phyloP scores from a whole-genome alignment of 352 stramenopile species.

The Aphanomyces euteiches region DNA sequence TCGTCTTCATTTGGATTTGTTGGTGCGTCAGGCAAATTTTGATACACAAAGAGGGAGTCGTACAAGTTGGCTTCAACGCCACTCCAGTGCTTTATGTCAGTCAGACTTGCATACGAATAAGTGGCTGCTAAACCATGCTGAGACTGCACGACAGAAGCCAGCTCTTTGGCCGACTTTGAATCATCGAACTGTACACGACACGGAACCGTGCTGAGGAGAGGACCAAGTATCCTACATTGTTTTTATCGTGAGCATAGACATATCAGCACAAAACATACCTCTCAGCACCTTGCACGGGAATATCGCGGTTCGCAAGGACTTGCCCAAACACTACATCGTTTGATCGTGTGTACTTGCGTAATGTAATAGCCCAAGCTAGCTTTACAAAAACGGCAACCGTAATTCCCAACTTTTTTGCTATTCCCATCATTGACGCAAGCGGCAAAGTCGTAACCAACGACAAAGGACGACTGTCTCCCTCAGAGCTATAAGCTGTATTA shows the following conservation, averaged over 20 bases:
- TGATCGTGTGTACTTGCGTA: conserved; percentile 10
- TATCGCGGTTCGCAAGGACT: conserved; percentile 5
- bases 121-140: neutral
- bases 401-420: neutral
- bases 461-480: neutral
- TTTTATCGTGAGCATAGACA: neutral
- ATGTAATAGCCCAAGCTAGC: neutral
- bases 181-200: conserved; percentile 9
- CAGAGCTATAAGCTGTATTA: neutral
- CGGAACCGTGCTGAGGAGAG: conserved; percentile 7
- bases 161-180: neutral
- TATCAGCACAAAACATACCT: neutral
- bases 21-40: neutral
- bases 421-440: neutral
- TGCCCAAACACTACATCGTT: conserved; percentile 17
- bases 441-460: neutral
- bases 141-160: too few relatives aligned
- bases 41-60: conserved; percentile 1
- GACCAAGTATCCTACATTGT: conserved; percentile 10
- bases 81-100: neutral
- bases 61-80: neutral
- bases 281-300: neutral
- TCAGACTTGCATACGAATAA: neutral
- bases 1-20: too few relatives aligned
- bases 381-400: too few relatives aligned